Evolutionary conservation across 768 basidiomycete genomes (phyloP).

Genomic region (Cyclocybe aegerita): DNA sequence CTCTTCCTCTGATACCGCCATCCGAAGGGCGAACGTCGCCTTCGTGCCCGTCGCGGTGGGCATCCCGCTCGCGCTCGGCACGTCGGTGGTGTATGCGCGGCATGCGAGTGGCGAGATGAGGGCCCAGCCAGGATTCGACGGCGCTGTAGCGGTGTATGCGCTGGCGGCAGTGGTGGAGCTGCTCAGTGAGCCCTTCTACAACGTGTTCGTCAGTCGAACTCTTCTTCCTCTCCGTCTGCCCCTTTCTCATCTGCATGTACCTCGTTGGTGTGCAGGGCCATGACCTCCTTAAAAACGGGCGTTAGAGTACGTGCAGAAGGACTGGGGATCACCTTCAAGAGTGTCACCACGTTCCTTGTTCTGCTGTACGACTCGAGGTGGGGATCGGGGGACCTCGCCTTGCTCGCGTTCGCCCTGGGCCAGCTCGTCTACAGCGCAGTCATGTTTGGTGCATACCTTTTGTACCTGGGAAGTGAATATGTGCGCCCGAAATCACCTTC

Average conservation of each 20-base stretch:
- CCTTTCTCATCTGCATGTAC: not conserved
- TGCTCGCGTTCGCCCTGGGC: constrained; percentile 85
- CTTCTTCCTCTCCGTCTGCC: not conserved
- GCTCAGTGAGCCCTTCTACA: constrained; percentile 80
- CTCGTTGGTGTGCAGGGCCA: constrained; percentile 42
- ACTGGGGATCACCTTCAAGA: constrained; percentile 71
- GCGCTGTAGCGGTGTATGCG: constrained; percentile 69
- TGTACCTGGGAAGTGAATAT: constrained; percentile 31
- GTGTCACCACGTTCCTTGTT: constrained; percentile 66
- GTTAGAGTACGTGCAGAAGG: constrained; percentile 88
- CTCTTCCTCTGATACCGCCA: constrained; percentile 4
- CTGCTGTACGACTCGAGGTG: constrained; percentile 49
- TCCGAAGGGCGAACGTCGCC: constrained; percentile 41
- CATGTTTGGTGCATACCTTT: constrained; percentile 57
- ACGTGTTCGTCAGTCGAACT: constrained; percentile 44
- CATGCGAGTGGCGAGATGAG: constrained; percentile 53
- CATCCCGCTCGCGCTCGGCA: constrained; percentile 56
- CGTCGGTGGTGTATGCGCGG: constrained; percentile 52
- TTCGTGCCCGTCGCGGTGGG: constrained; percentile 72
- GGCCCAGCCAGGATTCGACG: constrained; percentile 62
- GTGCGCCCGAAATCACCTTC: constrained; percentile 31
- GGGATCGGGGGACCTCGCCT: constrained; percentile 44
- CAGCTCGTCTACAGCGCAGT: constrained; percentile 72
- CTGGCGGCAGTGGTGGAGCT: constrained; percentile 77
- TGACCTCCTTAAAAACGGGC: constrained; percentile 63